Percentiles rank a stretch among this genome's conserved stretches.
Evolutionary conservation across 2,329 filamentous ascomycete species (phyloP).

Genomic region (Alternaria sp.): DNA sequence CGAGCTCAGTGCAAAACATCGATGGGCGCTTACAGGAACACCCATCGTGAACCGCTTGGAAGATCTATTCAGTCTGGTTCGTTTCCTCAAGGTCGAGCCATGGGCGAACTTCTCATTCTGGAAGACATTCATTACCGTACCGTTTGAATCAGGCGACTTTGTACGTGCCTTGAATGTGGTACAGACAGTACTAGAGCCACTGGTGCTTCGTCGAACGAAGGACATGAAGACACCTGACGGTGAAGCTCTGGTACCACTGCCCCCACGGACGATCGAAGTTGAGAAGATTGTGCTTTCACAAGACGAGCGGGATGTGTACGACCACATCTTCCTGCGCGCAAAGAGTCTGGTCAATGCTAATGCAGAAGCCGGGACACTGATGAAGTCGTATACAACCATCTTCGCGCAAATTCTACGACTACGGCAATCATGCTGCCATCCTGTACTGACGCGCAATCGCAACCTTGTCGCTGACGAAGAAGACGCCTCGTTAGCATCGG

Average conservation of each 20-base stretch:
- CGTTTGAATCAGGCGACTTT: constrained; percentile 95
- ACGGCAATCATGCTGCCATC: constrained; percentile 93
- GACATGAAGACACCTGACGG: constrained; percentile 97
- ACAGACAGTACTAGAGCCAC: constrained; percentile 91
- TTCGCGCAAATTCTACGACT: constrained; percentile 95
- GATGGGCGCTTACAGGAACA: constrained; percentile 93
- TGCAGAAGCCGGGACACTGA: constrained; percentile 85
- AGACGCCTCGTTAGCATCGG: constrained; percentile 76
- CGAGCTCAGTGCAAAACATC: constrained; percentile 80
- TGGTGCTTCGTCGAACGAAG: constrained; percentile 95
- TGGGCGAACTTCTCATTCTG: constrained; percentile 99
- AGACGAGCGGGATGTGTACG: constrained; percentile 87
- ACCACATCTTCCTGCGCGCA: constrained; percentile 83
- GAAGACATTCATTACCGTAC: constrained; percentile 97
- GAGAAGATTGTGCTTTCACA: constrained; percentile 85
- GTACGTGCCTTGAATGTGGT: constrained; percentile 93
- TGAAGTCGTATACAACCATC: constrained; percentile 96
- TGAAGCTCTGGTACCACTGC: constrained; percentile 79
- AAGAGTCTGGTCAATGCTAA: constrained; percentile 86
- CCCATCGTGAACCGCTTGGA: constrained; percentile 96
- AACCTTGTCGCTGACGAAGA: constrained; percentile 86
- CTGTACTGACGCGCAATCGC: constrained; percentile 84
- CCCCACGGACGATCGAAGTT: constrained; percentile 80
- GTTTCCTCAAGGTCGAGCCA: constrained; percentile 91
- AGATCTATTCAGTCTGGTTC: constrained; percentile 90